These are phyloP conservation scores for Picea sitchensis DNA, from an alignment of 75 land plant genomes.

Conservation along the genomic window DNA sequence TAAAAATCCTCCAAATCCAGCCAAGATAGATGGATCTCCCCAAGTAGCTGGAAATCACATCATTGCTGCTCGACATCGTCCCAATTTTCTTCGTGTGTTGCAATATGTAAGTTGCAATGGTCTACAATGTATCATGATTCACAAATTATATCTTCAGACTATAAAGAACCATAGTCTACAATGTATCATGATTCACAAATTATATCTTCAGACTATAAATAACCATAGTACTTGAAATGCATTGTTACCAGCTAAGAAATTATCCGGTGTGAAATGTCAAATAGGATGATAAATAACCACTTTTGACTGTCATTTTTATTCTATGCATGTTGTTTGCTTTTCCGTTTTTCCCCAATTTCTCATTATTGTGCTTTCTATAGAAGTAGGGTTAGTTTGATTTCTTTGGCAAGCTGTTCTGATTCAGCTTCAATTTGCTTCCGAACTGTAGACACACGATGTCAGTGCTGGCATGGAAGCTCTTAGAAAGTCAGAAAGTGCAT, in stretches of 20 bases:
- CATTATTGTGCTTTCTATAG: not conserved
- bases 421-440: slow-evolving; percentile 2
- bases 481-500: slow-evolving; percentile 54
- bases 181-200: not conserved
- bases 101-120: slow-evolving; percentile 50
- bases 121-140: not conserved
- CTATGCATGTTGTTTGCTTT: not conserved
- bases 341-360: not conserved
- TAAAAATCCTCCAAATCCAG: slow-evolving; percentile 23
- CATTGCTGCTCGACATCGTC: slow-evolving; percentile 48
- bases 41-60: slow-evolving; percentile 57
- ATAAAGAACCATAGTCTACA: not conserved
- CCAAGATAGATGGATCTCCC: slow-evolving; percentile 38
- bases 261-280: not conserved
- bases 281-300: not conserved
- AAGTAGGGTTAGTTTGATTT: not conserved
- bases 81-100: slow-evolving; percentile 41
- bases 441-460: slow-evolving; percentile 64
- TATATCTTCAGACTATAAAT: not conserved
- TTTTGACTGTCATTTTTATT: not conserved
- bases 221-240: not conserved
- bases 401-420: slow-evolving; percentile 3
- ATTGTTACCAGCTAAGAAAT: not conserved
- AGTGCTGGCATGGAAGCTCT: slow-evolving; percentile 70
- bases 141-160: not conserved